Percentiles rank a stretch among this genome's conserved stretches.
Conservation (phyloP, 192 early-diverging fungal species). For the Globomyces pollinis-pini region DNA sequence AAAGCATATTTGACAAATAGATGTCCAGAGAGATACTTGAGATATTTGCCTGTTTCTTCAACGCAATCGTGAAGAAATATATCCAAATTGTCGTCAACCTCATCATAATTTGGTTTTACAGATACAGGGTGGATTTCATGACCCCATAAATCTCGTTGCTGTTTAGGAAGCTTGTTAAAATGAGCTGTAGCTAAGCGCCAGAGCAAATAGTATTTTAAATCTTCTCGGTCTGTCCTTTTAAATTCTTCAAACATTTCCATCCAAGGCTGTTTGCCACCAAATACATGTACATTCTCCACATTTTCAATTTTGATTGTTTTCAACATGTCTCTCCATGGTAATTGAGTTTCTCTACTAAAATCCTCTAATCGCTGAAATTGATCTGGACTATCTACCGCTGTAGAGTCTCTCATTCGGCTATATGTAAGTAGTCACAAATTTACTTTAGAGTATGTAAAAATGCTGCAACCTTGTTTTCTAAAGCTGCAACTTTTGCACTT, state of each 20-base stretch:
- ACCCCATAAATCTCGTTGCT: conserved; percentile 23
- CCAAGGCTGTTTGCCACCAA: conserved; percentile 18
- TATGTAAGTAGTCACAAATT: no score
- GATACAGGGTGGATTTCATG: conserved; percentile 5
- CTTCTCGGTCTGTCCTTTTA: background rate
- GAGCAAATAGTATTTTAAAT: conserved; percentile 22
- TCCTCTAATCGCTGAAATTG: no score
- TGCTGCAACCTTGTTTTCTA: no score
- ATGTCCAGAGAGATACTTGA: conserved; percentile 29
- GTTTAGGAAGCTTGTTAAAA: conserved; percentile 27
- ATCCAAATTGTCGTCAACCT: conserved; percentile 6
- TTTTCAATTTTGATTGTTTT: conserved; percentile 15
- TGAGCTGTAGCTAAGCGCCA: conserved; percentile 28
- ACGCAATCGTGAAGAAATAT: conserved; percentile 29
- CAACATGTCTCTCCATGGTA: no score
- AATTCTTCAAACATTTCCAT: conserved; percentile 11
- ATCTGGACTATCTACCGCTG: no score
- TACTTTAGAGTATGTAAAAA: no score
- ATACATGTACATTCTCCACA: conserved; percentile 23
- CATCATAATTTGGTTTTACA: conserved; percentile 2
- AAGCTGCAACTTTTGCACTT: no score
- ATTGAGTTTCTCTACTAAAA: no score
- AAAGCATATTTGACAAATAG: conserved; percentile 42
- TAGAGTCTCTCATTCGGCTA: no score
- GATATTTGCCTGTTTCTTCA: conserved; percentile 20